Evolutionary conservation across 768 basidiomycete genomes (phyloP).

Genomic region (Tulasnella sp.): DNA sequence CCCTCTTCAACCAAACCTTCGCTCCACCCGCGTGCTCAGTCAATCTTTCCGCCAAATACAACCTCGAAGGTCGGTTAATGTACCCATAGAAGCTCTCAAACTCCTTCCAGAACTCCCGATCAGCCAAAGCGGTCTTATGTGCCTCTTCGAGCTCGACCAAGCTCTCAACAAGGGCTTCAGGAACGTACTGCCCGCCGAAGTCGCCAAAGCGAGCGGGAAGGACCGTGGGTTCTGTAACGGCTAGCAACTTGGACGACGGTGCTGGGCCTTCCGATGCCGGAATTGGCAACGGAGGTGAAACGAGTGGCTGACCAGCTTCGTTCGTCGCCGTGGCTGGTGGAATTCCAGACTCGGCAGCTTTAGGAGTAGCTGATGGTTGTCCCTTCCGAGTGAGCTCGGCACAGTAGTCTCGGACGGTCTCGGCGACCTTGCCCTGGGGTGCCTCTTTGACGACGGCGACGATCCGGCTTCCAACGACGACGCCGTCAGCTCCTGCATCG

Average conservation of each 20-base stretch:
- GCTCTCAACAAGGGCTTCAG: constrained; percentile 92
- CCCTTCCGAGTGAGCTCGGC: constrained; percentile 50
- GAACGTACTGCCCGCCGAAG: constrained; percentile 97
- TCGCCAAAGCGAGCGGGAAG: constrained; percentile 86
- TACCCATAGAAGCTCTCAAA: constrained; percentile 83
- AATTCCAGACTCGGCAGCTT: constrained; percentile 32
- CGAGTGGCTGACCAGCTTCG: constrained; percentile 13
- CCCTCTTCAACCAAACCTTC: constrained; percentile 96
- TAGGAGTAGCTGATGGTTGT: constrained; percentile 7
- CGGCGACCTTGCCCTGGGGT: constrained; percentile 37
- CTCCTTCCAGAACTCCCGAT: constrained; percentile 91
- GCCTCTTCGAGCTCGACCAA: constrained; percentile 83
- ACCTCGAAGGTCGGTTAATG: constrained; percentile 88
- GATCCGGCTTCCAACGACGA: constrained; percentile 87
- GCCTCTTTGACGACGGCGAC: constrained; percentile 74
- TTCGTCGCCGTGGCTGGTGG: constrained; percentile 30
- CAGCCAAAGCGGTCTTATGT: constrained; percentile 78
- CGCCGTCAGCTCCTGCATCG: constrained; percentile 87
- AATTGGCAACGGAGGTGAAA: constrained; percentile 35
- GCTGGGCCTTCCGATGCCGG: constrained; percentile 36
- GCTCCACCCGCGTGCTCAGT: constrained; percentile 90
- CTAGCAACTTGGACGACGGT: constrained; percentile 30
- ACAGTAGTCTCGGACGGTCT: constrained; percentile 68
- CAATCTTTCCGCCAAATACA: constrained; percentile 88
- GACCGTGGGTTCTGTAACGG: constrained; percentile 41